phyloP scores from a whole-genome alignment of 768 basidiomycete genomes.

The Nevesoporus exiguus region DNA sequence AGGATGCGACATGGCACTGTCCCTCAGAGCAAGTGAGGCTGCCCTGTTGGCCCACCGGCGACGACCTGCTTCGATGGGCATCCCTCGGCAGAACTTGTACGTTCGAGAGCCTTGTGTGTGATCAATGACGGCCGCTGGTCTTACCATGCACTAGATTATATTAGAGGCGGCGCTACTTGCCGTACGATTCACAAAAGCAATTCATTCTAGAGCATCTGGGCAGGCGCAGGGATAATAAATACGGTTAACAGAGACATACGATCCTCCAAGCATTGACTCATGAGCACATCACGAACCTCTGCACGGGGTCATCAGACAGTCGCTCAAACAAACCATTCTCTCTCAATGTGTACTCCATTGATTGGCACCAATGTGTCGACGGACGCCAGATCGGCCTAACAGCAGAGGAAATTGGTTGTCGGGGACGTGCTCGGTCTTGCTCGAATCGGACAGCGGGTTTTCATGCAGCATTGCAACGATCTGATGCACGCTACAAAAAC shows the following conservation, averaged over 20 bases:
- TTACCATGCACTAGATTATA: background rate
- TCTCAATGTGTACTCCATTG: background rate
- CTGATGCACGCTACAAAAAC: slow-evolving; percentile 48
- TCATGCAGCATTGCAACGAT: slow-evolving; percentile 10
- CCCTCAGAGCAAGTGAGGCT: background rate
- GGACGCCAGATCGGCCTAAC: background rate
- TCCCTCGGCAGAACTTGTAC: too few species aligned
- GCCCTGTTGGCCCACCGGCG: too few species aligned
- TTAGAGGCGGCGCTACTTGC: too few species aligned
- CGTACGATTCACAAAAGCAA: too few species aligned
- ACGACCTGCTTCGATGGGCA: too few species aligned
- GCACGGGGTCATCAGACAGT: background rate
- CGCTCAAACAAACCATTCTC: background rate
- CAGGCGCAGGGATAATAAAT: background rate
- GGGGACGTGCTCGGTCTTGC: too few species aligned
- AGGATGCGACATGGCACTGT: background rate
- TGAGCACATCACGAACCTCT: background rate
- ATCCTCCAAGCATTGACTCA: background rate
- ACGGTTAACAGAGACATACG: background rate
- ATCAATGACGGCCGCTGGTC: too few species aligned
- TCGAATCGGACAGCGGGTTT: background rate
- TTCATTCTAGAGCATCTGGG: background rate
- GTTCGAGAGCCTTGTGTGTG: background rate
- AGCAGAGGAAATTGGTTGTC: background rate
- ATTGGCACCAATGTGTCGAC: too few species aligned